Conservation (phyloP, 805 yeast genomes). For the Candida chauliodis region DNA sequence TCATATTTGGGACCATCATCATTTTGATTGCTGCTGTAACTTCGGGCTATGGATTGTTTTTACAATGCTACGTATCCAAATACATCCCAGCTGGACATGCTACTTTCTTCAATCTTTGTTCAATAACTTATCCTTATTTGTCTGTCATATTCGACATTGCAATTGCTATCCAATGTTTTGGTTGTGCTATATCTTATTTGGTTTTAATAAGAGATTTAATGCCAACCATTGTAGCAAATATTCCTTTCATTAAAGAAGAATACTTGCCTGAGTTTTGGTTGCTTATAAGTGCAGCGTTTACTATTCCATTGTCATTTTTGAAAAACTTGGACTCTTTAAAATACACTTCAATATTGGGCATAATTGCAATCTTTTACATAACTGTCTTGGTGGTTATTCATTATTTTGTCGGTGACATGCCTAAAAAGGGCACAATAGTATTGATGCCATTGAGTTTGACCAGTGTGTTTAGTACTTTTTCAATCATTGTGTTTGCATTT, state of each 20-base stretch:
- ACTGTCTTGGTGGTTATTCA: constrained; percentile 72
- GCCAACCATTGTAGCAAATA: constrained; percentile 49
- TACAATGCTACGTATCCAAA: constrained; percentile 58
- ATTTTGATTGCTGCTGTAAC: constrained; percentile 61
- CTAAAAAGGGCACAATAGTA: constrained; percentile 28
- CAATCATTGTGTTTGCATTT: constrained; percentile 91
- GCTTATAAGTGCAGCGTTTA: constrained; percentile 38
- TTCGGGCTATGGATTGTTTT: constrained; percentile 63
- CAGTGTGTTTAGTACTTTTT: constrained; percentile 64
- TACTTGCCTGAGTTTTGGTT: constrained; percentile 57
- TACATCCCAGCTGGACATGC: constrained; percentile 58
- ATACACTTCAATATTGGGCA: constrained; percentile 80
- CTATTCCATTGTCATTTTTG: constrained; percentile 68
- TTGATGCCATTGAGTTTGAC: constrained; percentile 39
- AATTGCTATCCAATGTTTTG: constrained; percentile 68
- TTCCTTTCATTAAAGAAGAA: constrained; percentile 18
- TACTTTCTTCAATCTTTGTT: constrained; percentile 68
- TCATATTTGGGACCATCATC: constrained; percentile 52
- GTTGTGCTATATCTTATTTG: constrained; percentile 64
- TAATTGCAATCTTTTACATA: constrained; percentile 76
- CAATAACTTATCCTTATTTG: constrained; percentile 56
- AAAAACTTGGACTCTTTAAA: constrained; percentile 77
- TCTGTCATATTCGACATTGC: constrained; percentile 64
- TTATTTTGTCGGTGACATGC: constrained; percentile 55
- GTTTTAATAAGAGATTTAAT: constrained; percentile 69